Conservation (phyloP, 345 rosid species). For the Eucalyptus melliodora region DNA sequence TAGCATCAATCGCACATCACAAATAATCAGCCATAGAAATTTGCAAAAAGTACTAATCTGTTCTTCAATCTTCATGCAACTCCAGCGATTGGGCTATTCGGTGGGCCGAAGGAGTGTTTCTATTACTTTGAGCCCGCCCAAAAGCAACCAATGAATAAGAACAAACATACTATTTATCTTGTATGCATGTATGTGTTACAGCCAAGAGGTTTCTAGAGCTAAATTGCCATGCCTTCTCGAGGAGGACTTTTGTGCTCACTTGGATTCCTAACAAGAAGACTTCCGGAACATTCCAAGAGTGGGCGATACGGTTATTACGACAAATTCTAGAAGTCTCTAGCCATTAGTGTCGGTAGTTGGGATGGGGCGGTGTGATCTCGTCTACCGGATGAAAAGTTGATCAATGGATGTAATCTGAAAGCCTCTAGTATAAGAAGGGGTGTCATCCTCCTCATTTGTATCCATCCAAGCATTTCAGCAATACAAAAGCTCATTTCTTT, state of each 20-base stretch:
- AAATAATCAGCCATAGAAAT: neutral
- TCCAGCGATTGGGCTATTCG: neutral
- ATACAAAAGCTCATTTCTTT: too few relatives aligned
- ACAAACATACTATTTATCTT: neutral
- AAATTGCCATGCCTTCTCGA: too few relatives aligned
- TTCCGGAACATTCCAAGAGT: fast-evolving
- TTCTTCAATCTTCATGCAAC: neutral
- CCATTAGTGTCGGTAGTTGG: too few relatives aligned
- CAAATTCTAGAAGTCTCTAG: too few relatives aligned
- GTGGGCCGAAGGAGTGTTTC: neutral
- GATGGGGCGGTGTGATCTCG: fast-evolving
- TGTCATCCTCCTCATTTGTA: too few relatives aligned
- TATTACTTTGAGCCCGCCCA: neutral
- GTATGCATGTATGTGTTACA: fast-evolving
- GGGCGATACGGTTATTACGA: too few relatives aligned
- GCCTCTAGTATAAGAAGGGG: too few relatives aligned
- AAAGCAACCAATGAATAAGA: neutral
- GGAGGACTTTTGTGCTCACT: too few relatives aligned
- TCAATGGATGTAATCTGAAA: too few relatives aligned
- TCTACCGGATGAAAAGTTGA: fast-evolving
- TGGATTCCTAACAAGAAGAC: too few relatives aligned
- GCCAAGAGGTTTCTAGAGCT: too few relatives aligned
- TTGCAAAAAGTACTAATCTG: neutral
- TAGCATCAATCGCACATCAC: neutral
- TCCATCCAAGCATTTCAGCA: too few relatives aligned